Percentiles rank a stretch among this genome's conserved stretches.
phyloP scores from a whole-genome alignment of 108 stramenopile genomes.

The Cyclotella sp. region DNA sequence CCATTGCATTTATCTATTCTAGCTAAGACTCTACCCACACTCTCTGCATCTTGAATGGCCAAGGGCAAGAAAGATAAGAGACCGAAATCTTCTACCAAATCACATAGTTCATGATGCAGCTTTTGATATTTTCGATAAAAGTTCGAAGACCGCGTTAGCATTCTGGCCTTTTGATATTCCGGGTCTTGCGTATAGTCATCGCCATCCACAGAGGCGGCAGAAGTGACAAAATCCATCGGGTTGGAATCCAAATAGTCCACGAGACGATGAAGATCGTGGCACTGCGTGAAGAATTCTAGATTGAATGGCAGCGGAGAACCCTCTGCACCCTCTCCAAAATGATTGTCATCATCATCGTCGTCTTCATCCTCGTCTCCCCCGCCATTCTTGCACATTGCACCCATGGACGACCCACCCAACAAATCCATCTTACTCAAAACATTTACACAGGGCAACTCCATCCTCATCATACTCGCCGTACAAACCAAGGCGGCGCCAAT shows the following conservation, averaged over 20 bases:
- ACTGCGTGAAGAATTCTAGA: conserved; percentile 84
- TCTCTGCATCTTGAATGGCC: conserved; percentile 80
- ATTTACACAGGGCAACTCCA: conserved; percentile 97
- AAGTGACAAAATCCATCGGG: conserved; percentile 46
- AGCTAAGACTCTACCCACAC: conserved; percentile 82
- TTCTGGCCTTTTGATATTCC: conserved; percentile 74
- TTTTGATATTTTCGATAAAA: conserved; percentile 68
- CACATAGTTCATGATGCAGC: conserved; percentile 72
- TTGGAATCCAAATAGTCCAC: conserved; percentile 75
- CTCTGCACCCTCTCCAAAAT: conserved; percentile 39
- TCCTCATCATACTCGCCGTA: conserved; percentile 93
- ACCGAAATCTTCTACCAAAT: conserved; percentile 85
- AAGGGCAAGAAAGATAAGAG: conserved; percentile 75
- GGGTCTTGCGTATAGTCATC: conserved; percentile 67
- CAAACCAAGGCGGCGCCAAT: conserved; percentile 93
- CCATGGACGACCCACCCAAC: conserved; percentile 37
- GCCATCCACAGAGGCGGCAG: conserved; percentile 24
- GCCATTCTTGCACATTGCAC: neutral
- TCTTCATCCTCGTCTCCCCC: conserved; percentile 15
- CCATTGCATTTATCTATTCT: conserved; percentile 87
- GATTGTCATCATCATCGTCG: conserved; percentile 26
- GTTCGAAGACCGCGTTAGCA: conserved; percentile 55
- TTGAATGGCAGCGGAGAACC: conserved; percentile 65
- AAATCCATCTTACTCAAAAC: conserved; percentile 96
- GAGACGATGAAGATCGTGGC: conserved; percentile 76